Evolutionary conservation across 257 asterid genomes (phyloP), one percentile per base, ranked within the genome.

Genomic region (Jaltomata sinuosa): DNA sequence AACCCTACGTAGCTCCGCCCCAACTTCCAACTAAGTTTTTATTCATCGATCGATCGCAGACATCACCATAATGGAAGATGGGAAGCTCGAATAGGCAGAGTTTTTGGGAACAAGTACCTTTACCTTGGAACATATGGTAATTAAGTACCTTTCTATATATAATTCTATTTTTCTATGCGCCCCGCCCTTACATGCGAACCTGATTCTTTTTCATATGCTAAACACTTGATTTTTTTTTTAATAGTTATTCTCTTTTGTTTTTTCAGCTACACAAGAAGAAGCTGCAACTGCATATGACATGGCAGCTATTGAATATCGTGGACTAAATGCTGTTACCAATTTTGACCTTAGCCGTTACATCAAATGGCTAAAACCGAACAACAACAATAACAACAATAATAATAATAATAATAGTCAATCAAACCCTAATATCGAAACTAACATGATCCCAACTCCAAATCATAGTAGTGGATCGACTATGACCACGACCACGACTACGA

Each of bases 1-100:
- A 8, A 38, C 8, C 42, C 9, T 5, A 38, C 42, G 5, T 38
- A 38, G 6, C 6, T 38, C 42, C 7, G 42, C 42, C 42, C 42
- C 1, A 4, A 8, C 0, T 25, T 61, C 1, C 1, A 25, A 61
- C 4, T 61, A 0, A 25, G 1, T 38, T 61, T 0, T 61, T 61
- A 5, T 61, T 61, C 9, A 47, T 47, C 9, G 4, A 25, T 61
- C 19, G 19, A 11, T 61, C 19, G 0, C 87, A 94, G 98, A 81
- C 98, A 94, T 85, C 98, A 94, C 50, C 97, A 94, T 79, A 94
- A 94, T 82, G 98, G 98, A 87, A 92, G 97, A 93, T 94, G 98
- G 98, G 98, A 94, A 89, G 98, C 97, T 80, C 89, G 98, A 84
- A 94, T 94, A 31, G 98, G 98, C 14, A 84, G 97, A 83, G 97